Conservation (phyloP, 2,329 filamentous ascomycete genomes). For the Sordariomycetes sp. region DNA sequence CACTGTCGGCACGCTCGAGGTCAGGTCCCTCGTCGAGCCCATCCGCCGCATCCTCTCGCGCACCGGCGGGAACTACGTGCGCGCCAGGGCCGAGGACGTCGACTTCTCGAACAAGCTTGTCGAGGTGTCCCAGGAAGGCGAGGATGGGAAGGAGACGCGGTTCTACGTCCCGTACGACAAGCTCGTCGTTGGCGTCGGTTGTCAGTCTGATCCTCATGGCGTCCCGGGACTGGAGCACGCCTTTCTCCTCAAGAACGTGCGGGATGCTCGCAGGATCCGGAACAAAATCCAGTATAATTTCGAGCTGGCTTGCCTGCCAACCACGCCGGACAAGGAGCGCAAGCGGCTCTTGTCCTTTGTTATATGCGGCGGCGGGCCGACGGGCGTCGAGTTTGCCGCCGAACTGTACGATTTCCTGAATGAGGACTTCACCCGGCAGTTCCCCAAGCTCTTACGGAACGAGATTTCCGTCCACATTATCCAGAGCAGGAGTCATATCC, state of each 20-base stretch:
- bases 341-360: conserved; percentile 86
- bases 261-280: conserved; percentile 80
- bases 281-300: conserved; percentile 84
- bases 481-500: conserved; percentile 85
- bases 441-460: conserved; percentile 84
- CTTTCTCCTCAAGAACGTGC: conserved; percentile 90
- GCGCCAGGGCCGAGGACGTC: conserved; percentile 76
- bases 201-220: conserved; percentile 86
- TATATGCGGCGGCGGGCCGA: conserved; percentile 89
- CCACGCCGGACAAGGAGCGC: conserved; percentile 79
- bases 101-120: conserved; percentile 88
- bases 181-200: conserved; percentile 84
- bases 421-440: conserved; percentile 76
- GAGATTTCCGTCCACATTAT: conserved; percentile 97
- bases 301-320: conserved; percentile 85
- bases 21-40: conserved; percentile 86
- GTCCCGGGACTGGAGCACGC: conserved; percentile 92
- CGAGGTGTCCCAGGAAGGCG: conserved; percentile 67
- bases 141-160: conserved; percentile 58
- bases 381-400: conserved; percentile 94
- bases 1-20: conserved; percentile 87
- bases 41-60: conserved; percentile 73
- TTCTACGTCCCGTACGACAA: conserved; percentile 99
- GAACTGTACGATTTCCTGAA: conserved; percentile 95
- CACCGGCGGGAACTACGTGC: conserved; percentile 80